These are phyloP conservation scores for Bretschneidera sinensis DNA, from an alignment of 345 rosid genomes.

Conservation along the genomic window DNA sequence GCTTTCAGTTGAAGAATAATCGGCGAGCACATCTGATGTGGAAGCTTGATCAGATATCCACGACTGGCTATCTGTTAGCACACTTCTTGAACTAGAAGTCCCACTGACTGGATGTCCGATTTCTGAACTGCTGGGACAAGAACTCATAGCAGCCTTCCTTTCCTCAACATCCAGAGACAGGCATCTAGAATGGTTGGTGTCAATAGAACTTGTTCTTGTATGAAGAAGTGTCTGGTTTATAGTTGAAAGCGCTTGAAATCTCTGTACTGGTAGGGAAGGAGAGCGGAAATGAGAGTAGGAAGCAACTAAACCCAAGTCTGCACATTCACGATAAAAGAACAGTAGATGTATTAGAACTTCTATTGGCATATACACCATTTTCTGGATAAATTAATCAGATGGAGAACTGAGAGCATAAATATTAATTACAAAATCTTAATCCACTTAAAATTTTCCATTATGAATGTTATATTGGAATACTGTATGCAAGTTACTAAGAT, in stretches of 20 bases:
- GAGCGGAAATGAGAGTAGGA: conserved; percentile 40
- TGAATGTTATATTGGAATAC: no score
- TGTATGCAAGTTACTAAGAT: no score
- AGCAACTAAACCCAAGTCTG: conserved; percentile 40
- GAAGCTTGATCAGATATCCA: conserved; percentile 53
- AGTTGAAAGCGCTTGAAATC: conserved; percentile 58
- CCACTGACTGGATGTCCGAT: conserved; percentile 23
- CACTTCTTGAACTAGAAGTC: conserved; percentile 43
- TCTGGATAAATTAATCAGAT: not conserved
- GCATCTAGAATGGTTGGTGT: conserved; percentile 31
- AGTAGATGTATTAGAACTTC: not conserved
- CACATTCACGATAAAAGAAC: conserved; percentile 11
- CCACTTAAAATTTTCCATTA: no score
- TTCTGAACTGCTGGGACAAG: conserved; percentile 34
- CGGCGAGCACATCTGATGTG: conserved; percentile 39
- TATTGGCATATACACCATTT: no score
- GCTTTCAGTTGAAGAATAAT: conserved; percentile 39
- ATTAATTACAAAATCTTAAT: no score
- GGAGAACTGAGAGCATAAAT: no score
- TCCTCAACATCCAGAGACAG: conserved; percentile 45
- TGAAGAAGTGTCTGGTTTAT: conserved; percentile 41
- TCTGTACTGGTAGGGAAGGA: conserved; percentile 49
- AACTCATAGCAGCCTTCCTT: conserved; percentile 25
- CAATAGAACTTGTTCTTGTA: conserved; percentile 34
- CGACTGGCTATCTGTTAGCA: conserved; percentile 33